Evolutionary conservation across 192 early-diverging fungal genomes (phyloP), one percentile per base, ranked within the genome.

Genomic region (Dimargaris verticillata): DNA sequence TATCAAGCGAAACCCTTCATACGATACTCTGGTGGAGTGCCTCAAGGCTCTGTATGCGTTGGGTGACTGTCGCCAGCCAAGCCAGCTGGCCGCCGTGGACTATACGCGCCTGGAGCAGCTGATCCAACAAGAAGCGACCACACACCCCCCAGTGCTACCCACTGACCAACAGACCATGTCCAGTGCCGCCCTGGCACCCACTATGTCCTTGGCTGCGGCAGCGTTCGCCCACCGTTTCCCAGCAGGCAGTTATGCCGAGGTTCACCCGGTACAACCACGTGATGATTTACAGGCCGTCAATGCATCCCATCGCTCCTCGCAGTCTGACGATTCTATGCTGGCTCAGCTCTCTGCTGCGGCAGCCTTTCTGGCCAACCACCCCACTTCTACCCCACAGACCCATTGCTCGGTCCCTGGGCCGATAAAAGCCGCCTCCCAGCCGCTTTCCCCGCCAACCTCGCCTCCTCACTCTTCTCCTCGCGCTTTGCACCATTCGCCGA

Each of bases 331-430:
- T 18, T 41, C 55, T 44, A 12, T 38, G 22, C 33, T 58, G 38
- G 55, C 25, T n/a, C 55, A 58, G 29, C 55, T 58, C 15, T 58
- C 55, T 17, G 55, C 55, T 58, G 55, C 55, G 55, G 55, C 55
- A 58, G 55, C 55, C 29, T 58, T 43, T 29, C 3, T 49, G 47
- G 17, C 18, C 3, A 49, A 49, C 22, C 22, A 20, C 10, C 47
- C 22, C 22, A 5, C 33, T 7, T 38, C 3, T 38, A 2, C 7
- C 33, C 33, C 33, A 38, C 33, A 38, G 33, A 38, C 33, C 33
- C 7, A 2, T 38, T 38, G 33, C 33, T 38, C 33, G 2, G 33
- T 7, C 33, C 2, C 33, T 2, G 33, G 3, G 33, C 33, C 33
- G 33, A 38, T 38, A 38, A 38, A 38, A 38, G 33, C 3, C 33